Conservation (phyloP, 176 grass and related monocot genomes). For the Urochloa ruziziensis region DNA sequence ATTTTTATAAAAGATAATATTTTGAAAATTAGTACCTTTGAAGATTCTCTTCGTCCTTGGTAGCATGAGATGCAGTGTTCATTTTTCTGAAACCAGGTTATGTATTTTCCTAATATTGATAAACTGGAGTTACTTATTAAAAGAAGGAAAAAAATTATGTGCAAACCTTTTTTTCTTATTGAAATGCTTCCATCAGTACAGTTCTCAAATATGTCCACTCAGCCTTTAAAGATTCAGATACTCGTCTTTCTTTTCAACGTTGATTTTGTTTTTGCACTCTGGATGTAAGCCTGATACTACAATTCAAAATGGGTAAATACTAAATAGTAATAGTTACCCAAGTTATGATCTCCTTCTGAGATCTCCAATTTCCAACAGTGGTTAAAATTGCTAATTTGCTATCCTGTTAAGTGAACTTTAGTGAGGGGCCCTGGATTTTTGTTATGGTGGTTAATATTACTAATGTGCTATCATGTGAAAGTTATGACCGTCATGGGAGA, state of each 20-base stretch:
- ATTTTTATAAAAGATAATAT: not conserved
- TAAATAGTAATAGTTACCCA: slow-evolving; percentile 6
- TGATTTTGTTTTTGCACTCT: not conserved
- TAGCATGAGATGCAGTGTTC: not conserved
- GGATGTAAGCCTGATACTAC: not conserved
- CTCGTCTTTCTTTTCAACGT: not conserved
- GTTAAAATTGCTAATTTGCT: not conserved
- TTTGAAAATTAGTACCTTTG: not conserved
- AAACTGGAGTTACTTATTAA: not conserved
- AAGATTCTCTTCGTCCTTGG: not conserved
- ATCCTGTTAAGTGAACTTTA: not conserved
- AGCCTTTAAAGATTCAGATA: not conserved
- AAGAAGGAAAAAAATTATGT: not conserved
- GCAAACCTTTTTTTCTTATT: not conserved
- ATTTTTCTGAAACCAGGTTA: not conserved
- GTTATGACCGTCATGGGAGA: not conserved
- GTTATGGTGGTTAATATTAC: not conserved
- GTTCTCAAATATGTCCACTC: not conserved
- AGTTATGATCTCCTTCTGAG: slow-evolving; percentile 7
- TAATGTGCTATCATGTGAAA: not conserved
- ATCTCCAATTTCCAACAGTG: not conserved
- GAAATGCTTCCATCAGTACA: not conserved
- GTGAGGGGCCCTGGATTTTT: not conserved
- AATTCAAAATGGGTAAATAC: not conserved
- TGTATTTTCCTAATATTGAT: not conserved